These are phyloP conservation scores for Nemania abortiva DNA, from an alignment of 2,329 filamentous ascomycete species.

Conservation along the genomic window DNA sequence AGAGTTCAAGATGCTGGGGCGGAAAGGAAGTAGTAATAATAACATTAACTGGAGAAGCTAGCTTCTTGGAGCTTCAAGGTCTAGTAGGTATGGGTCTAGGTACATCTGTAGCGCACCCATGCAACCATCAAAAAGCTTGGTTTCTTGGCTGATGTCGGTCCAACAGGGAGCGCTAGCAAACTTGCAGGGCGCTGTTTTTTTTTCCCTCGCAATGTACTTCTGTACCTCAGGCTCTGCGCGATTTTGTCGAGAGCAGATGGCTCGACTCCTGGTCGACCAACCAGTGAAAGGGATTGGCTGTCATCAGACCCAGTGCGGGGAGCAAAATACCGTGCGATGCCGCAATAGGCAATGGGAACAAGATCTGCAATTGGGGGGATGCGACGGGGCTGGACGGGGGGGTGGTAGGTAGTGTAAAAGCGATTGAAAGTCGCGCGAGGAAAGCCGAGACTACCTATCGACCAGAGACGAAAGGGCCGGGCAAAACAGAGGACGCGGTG, in stretches of 20 bases:
- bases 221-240: conserved; percentile 44
- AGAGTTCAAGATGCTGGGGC: conserved; percentile 42
- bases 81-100: conserved; percentile 26
- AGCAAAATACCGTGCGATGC: conserved; percentile 46
- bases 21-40: conserved; percentile 46
- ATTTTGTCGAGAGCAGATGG: conserved; percentile 48
- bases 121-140: conserved; percentile 45
- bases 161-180: conserved; percentile 45
- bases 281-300: conserved; percentile 33
- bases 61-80: conserved; percentile 40
- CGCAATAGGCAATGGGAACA: conserved; percentile 45
- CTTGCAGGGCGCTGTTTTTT: conserved; percentile 40
- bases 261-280: conserved; percentile 27
- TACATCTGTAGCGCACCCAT: conserved; percentile 27
- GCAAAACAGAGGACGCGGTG: conserved; percentile 35
- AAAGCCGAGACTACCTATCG: conserved; percentile 36
- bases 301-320: conserved; percentile 48
- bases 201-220: conserved; percentile 24
- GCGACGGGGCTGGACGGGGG: conserved; percentile 38
- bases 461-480: conserved; percentile 19
- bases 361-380: conserved; percentile 43
- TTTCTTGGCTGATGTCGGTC: conserved; percentile 48
- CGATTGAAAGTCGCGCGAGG: conserved; percentile 38
- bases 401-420: not conserved
- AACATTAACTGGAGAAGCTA: conserved; percentile 46